A percentile compares a stretch with the other conserved stretches of the same genome.
phyloP scores from a whole-genome alignment of 2,329 filamentous ascomycete genomes.

The Colletotrichum kahawae region DNA sequence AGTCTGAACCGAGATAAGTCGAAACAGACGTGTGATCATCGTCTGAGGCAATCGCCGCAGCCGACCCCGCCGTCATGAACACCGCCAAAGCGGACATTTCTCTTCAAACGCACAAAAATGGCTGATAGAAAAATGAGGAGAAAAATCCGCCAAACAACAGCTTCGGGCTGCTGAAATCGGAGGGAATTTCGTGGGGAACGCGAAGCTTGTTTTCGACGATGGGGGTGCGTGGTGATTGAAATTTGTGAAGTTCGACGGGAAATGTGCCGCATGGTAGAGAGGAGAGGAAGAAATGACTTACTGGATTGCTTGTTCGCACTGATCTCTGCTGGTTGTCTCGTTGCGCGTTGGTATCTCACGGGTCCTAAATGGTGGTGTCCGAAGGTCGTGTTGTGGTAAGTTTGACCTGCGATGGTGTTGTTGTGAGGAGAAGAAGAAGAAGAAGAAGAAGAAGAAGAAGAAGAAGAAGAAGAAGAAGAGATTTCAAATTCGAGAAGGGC shows the following conservation, averaged over 20 bases:
- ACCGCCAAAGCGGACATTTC: not conserved
- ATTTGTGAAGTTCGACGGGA: not conserved
- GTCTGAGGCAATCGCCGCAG: not conserved
- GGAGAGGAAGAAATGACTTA: not conserved
- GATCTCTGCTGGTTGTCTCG: not conserved
- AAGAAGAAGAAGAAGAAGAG: not conserved
- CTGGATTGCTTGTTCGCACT: not conserved
- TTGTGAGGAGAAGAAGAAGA: not conserved
- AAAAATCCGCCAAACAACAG: not conserved
- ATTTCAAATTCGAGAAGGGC: not conserved
- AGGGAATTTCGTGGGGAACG: not conserved
- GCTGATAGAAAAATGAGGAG: not conserved
- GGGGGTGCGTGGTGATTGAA: not conserved
- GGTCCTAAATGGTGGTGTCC: not conserved
- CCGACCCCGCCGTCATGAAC: not conserved
- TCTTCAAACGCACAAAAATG: not conserved
- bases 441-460: not conserved
- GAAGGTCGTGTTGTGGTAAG: not conserved
- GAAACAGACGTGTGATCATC: not conserved
- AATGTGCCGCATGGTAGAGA: not conserved
- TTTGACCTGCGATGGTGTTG: not conserved
- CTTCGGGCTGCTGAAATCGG: not conserved
- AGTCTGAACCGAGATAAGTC: not conserved
- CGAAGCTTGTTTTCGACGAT: not conserved
- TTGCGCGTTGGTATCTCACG: not conserved